These are phyloP conservation scores for Globisporangium mamillatum DNA, from an alignment of 352 stramenopile species.

Conservation along the genomic window DNA sequence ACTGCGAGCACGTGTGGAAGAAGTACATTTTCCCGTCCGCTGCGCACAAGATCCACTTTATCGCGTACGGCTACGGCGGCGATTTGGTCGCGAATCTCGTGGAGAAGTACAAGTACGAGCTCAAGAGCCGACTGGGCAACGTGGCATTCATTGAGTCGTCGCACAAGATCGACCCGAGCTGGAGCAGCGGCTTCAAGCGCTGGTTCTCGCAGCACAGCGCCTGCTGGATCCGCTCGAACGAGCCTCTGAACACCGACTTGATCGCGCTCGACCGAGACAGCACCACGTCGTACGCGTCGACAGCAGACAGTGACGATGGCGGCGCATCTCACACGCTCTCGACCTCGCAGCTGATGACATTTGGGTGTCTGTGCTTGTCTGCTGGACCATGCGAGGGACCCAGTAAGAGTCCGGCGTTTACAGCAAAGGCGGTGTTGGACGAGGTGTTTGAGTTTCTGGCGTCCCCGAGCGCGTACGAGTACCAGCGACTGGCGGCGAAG, in stretches of 20 bases:
- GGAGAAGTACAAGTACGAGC: constrained; percentile 72
- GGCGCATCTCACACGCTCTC: constrained; percentile 31
- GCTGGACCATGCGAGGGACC: constrained; percentile 54
- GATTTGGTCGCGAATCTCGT: constrained; percentile 77
- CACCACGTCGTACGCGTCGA: constrained; percentile 17
- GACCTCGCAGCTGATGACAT: constrained; percentile 33
- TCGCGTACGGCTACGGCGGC: constrained; percentile 85
- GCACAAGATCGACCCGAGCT: constrained; percentile 72
- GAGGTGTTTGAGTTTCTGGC: constrained; percentile 83
- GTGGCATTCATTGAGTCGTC: constrained; percentile 88
- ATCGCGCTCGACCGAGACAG: constrained; percentile 24
- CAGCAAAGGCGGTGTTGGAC: constrained; percentile 65
- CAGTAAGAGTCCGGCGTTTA: constrained; percentile 62
- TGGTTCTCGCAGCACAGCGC: constrained; percentile 83
- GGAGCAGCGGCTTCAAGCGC: constrained; percentile 69
- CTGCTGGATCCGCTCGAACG: constrained; percentile 68
- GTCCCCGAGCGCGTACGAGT: constrained; percentile 75
- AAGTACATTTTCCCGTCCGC: constrained; percentile 82
- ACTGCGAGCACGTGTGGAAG: constrained; percentile 86
- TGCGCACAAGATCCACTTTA: constrained; percentile 87
- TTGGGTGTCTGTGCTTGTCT: constrained; percentile 79
- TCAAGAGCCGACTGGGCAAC: constrained; percentile 78
- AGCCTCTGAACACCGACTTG: constrained; percentile 63
- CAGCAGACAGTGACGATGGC: constrained; percentile 24
- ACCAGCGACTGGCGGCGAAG: constrained; percentile 52